Conservation (phyloP, 1,139 yeast species). For the Geotrichum siamense region DNA sequence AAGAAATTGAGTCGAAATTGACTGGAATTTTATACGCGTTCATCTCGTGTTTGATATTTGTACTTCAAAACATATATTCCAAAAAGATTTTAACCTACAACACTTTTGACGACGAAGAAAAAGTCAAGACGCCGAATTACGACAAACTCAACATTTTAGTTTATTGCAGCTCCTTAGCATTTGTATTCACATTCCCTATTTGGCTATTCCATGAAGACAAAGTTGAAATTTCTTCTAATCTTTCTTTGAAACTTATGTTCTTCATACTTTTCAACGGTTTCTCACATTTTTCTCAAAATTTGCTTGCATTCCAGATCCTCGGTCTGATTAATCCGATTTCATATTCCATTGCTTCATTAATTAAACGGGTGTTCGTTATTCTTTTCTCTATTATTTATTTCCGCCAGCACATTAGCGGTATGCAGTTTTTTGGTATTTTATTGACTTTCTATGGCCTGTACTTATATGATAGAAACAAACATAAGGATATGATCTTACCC, state of each 20-base stretch:
- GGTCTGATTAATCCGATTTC: constrained; percentile 84
- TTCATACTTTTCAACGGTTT: constrained; percentile 48
- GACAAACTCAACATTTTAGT: constrained; percentile 80
- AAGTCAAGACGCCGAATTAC: constrained; percentile 32
- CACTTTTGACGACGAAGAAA: constrained; percentile 16
- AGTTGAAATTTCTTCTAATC: constrained; percentile 6
- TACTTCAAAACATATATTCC: constrained; percentile 85
- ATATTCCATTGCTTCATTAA: constrained; percentile 81
- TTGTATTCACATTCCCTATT: constrained; percentile 66
- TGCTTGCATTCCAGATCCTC: constrained; percentile 81
- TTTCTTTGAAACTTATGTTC: constrained; percentile 19
- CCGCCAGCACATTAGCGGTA: constrained; percentile 45
- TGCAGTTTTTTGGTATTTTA: constrained; percentile 63
- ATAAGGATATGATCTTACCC: constrained; percentile 18
- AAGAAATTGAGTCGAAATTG: constrained; percentile 41
- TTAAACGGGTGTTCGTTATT: constrained; percentile 82
- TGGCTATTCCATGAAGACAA: constrained; percentile 61
- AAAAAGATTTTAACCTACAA: constrained; percentile 60
- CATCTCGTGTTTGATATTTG: constrained; percentile 77
- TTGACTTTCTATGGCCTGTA: constrained; percentile 59
- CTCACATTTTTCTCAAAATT: constrained; percentile 76
- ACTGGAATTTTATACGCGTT: constrained; percentile 70
- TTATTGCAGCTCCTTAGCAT: constrained; percentile 80
- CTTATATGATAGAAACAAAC: constrained; percentile 50
- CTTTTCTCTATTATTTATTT: constrained; percentile 72